Conservation (phyloP, 2,329 filamentous ascomycete species). For the Mycosphaerelloides madeirae region DNA sequence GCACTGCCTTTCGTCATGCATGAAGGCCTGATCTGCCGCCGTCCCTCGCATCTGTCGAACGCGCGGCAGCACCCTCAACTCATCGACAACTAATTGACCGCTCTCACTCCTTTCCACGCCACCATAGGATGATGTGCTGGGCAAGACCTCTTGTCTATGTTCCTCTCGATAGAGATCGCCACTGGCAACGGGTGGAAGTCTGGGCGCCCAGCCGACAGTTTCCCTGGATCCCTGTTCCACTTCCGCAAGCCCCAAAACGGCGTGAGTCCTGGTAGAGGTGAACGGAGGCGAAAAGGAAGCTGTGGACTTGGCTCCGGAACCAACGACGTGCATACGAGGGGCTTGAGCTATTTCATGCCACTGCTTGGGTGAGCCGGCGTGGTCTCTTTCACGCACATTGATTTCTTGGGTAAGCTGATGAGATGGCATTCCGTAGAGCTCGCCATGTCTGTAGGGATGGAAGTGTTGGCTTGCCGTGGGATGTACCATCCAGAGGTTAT, state of each 20-base stretch:
- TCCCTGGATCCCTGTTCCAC: neutral
- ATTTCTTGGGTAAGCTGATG: neutral
- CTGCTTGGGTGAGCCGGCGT: conserved; percentile 9
- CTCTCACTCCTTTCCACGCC: no score
- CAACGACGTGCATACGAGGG: neutral
- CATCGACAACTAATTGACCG: neutral
- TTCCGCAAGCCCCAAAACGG: neutral
- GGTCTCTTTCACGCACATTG: conserved; percentile 13
- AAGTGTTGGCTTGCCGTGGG: neutral
- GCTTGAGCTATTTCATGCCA: conserved; percentile 1
- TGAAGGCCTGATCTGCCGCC: neutral
- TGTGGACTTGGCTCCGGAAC: conserved; percentile 1
- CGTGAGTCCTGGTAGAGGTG: conserved; percentile 1
- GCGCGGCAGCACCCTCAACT: conserved; percentile 23
- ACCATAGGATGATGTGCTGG: conserved; percentile 5
- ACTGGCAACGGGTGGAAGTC: conserved; percentile 3
- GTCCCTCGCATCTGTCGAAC: conserved; percentile 21
- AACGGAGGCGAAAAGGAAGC: conserved; percentile 2
- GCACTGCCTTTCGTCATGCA: conserved; percentile 8
- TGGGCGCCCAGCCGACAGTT: conserved; percentile 8
- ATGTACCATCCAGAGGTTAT: no score
- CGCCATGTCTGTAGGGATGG: neutral
- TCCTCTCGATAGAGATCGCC: conserved; percentile 4
- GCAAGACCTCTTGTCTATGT: conserved; percentile 2
- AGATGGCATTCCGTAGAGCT: no score